These are phyloP conservation scores for Ajuga chamaepitys DNA, from an alignment of 257 asterid species.

Conservation along the genomic window DNA sequence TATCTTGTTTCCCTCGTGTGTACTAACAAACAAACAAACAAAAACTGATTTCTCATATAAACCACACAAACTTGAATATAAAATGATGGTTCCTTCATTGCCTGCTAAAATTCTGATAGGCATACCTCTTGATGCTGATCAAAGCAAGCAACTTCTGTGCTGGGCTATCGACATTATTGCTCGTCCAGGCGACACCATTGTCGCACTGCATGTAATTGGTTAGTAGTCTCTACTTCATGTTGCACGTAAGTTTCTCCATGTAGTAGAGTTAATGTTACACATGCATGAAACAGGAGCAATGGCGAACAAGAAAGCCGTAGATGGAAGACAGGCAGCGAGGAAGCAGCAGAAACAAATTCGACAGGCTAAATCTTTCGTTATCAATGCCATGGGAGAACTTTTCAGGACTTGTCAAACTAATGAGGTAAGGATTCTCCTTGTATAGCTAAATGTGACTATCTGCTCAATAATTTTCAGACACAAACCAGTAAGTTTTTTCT, in stretches of 20 bases:
- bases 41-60: background rate
- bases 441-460: background rate
- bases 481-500: too few species aligned
- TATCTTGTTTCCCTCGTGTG: too few species aligned
- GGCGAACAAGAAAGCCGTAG: constrained; percentile 26
- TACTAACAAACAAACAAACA: constrained; percentile 12
- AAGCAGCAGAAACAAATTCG: constrained; percentile 57
- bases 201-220: constrained; percentile 73
- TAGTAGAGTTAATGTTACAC: background rate
- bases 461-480: background rate
- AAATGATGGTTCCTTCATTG: constrained; percentile 27
- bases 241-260: too few species aligned
- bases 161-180: constrained; percentile 60
- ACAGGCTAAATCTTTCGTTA: constrained; percentile 64
- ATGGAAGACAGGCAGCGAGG: constrained; percentile 24
- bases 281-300: constrained; percentile 26
- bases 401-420: constrained; percentile 46
- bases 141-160: constrained; percentile 45
- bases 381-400: constrained; percentile 61
- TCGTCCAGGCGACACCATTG: constrained; percentile 55
- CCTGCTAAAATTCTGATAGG: constrained; percentile 63
- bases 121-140: constrained; percentile 47
- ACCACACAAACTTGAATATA: background rate
- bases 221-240: constrained; percentile 2
- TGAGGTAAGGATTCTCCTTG: constrained; percentile 30